Evolutionary conservation across 169 alveolate genomes (phyloP), one percentile per base, ranked within the genome.

Genomic region (Plasmodium sp.): DNA sequence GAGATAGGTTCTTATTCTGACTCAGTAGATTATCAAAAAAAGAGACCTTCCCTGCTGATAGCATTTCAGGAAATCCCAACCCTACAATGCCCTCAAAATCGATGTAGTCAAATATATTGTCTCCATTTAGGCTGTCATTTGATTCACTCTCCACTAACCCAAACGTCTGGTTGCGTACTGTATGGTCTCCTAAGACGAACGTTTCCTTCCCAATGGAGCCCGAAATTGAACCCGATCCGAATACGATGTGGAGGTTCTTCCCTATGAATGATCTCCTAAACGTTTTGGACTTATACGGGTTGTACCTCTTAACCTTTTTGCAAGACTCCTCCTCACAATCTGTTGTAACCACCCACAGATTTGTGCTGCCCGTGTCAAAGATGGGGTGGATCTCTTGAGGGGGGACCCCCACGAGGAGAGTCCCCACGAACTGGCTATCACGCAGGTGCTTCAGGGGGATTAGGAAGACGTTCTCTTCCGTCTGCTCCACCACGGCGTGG

Each of bases 31-130:
- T 97, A 48, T 97, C 99, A 71, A 97, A 97, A 7, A 97, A 84
- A 5, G 99, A 97, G 0, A 92, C 71, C 14, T 94, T 97, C 5
- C 97, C 97, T 12, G 97, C 96, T 75, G 97, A 96, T 36, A 98
- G 93, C 98, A 97, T 97, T 43, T 96, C 98, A 33, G 99, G 97
- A 54, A 97, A 97, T 1, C 98, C 99, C 10, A 97, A 84, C 0
- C 99, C 99, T 1, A 97, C 98, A 18, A 97, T 97, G 0, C 99
- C 99, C 84, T 97, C 99, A 93, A 97, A 97, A 16, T 97, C 92
- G 22, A 97, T 97, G 5, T 96, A 92, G 96, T 97, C 97, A 84
- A 96, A 79, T n/a, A 83, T 75, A 39, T 92, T 85, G n/a, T 93
- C 94, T 22, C 91, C 86, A 67, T 90, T 81, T 54, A 51, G 48